These are phyloP conservation scores for Tetracladium setigerum DNA, from an alignment of 495 filamentous ascomycete species.

Conservation along the genomic window DNA sequence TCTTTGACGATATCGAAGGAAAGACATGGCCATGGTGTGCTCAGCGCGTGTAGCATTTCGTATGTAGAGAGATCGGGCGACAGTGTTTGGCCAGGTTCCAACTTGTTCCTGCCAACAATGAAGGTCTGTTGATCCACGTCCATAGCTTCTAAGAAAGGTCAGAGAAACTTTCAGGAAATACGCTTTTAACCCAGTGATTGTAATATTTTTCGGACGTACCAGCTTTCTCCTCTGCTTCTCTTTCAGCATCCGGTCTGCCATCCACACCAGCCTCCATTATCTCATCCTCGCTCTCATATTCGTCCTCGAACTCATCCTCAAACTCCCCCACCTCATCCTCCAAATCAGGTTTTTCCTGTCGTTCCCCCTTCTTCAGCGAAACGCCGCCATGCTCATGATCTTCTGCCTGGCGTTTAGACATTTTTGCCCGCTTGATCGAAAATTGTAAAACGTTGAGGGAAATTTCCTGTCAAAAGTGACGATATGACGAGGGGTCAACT, in stretches of 20 bases:
- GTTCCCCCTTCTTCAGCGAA: slow-evolving; percentile 62
- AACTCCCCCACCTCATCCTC: slow-evolving; percentile 73
- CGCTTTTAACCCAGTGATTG: neutral
- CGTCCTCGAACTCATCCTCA: slow-evolving; percentile 94
- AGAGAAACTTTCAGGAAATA: slow-evolving; percentile 13
- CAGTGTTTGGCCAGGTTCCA: slow-evolving; percentile 82
- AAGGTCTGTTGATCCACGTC: slow-evolving; percentile 88
- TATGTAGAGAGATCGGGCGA: slow-evolving; percentile 87
- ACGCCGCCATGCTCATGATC: slow-evolving; percentile 41
- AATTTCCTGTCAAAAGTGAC: too few species aligned
- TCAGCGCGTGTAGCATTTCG: slow-evolving; percentile 90
- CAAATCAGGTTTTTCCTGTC: slow-evolving; percentile 48
- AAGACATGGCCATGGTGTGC: slow-evolving; percentile 90
- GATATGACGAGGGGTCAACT: too few species aligned
- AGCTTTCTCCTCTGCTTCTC: slow-evolving; percentile 73
- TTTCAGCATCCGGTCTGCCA: slow-evolving; percentile 83
- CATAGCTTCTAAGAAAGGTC: slow-evolving; percentile 57
- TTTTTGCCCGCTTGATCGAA: slow-evolving; percentile 27
- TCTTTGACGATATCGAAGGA: slow-evolving; percentile 92
- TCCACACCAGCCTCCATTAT: slow-evolving; percentile 92
- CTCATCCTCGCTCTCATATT: slow-evolving; percentile 95
- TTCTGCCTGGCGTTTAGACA: slow-evolving; percentile 65
- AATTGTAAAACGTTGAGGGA: too few species aligned
- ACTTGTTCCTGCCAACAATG: slow-evolving; percentile 82
- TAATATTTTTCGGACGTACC: slow-evolving; percentile 34